Base-by-base conservation (phyloP, 306 rosid genomes). In the Mimosa pudica region DNA sequence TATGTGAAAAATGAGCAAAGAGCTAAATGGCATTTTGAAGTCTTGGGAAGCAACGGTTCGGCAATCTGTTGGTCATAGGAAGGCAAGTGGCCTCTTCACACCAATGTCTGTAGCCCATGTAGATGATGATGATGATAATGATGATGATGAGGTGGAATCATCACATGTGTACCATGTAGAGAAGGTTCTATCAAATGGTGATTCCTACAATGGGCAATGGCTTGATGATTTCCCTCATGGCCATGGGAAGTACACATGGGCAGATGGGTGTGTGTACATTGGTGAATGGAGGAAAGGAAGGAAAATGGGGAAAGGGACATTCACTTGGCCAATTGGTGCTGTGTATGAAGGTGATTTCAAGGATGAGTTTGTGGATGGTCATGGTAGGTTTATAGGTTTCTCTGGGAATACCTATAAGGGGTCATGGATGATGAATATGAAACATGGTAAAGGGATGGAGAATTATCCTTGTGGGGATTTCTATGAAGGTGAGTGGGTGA, bases 321-420 rank as follows among this genome's bases (percentile, higher is more conserved):
- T 93, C 73, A 95, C 96, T 73, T 95, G 98, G 99, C 99, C 99
- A 12, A 90, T 88, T 36, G 98, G 99, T 10, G 96, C 99, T 5
- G 91, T 92, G 57, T 95, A 90, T 81, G 98, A 93, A 49, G 99
- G 99, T 14, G 89, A 90, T 8, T 92, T 95, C 90, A 90, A 93
- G 18, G 57, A 57, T 77, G 89, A 88, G 17, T 88, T 75, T 42
- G 89, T 95, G 94, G 90, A 95, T 84, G 99, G 99, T 2, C 88
- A 80, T 70, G 99, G 98, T 1, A 95, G 92, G 71, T 92, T 87
- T 24, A 89, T 87, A 4, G 94, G 96, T 47, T 83, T 92, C 4
- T 75, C 79, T n/a, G 97, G 97, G 30, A 96, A 93, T 30, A 89
- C 92, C 0, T 95, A 89, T 49, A 85, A 85, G 74, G 99, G 99